Conservation (phyloP, 192 early-diverging fungal species). For the Backusella westeae region DNA sequence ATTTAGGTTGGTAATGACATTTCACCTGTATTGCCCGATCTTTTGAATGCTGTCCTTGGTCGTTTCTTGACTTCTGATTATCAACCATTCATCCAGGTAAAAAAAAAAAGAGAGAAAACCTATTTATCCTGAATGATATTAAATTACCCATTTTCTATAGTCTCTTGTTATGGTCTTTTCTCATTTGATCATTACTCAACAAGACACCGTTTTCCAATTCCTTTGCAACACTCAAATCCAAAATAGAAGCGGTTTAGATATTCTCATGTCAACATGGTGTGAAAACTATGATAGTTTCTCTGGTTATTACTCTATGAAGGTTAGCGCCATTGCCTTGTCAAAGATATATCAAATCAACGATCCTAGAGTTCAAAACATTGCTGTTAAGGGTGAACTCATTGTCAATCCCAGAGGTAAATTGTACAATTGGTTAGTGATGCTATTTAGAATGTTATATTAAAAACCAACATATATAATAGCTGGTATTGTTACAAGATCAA, state of each 20-base stretch:
- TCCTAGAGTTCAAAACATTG: constrained; percentile 57
- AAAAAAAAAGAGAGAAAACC: background rate
- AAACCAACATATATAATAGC: background rate
- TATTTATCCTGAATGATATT: background rate
- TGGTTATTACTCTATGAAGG: constrained; percentile 82
- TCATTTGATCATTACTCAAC: constrained; percentile 72
- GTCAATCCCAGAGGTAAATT: constrained; percentile 38
- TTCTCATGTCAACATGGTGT: constrained; percentile 78
- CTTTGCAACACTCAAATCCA: constrained; percentile 58
- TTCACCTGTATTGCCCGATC: constrained; percentile 66
- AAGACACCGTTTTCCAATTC: constrained; percentile 72
- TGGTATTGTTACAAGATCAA: constrained; percentile 60
- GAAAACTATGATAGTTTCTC: constrained; percentile 80
- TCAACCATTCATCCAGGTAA: constrained; percentile 77
- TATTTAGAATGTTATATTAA: background rate
- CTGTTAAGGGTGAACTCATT: constrained; percentile 83
- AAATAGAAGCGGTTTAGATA: constrained; percentile 66
- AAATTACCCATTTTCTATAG: constrained; percentile 23
- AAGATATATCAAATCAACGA: constrained; percentile 71
- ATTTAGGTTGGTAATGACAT: constrained; percentile 56
- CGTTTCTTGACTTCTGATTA: constrained; percentile 72
- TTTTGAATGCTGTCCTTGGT: constrained; percentile 74
- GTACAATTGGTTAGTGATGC: background rate
- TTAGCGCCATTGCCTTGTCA: constrained; percentile 76
- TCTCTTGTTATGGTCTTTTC: constrained; percentile 86